These are phyloP conservation scores for Puccinia coronata DNA, from an alignment of 1,284 basidiomycete genomes.

Conservation along the genomic window DNA sequence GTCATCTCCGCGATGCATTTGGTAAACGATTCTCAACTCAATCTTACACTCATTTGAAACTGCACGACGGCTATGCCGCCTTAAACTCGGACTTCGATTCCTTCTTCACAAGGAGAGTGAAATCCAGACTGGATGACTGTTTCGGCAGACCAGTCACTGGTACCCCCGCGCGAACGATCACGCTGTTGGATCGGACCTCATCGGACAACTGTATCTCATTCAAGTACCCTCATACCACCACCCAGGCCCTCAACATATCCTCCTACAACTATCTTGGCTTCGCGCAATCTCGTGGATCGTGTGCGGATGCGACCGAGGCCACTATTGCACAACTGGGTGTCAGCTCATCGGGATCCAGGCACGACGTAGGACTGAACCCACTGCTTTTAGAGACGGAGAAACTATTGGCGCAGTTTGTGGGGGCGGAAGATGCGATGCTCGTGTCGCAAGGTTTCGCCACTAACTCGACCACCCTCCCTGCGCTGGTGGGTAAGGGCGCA, in stretches of 20 bases:
- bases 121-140: slow-evolving; percentile 91
- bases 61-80: slow-evolving; percentile 84
- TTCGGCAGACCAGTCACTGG: slow-evolving; percentile 92
- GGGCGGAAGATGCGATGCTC: slow-evolving; percentile 83
- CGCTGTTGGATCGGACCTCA: slow-evolving; percentile 80
- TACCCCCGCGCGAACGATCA: slow-evolving; percentile 90
- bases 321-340: slow-evolving; percentile 65
- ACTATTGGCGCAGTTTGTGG: slow-evolving; percentile 85
- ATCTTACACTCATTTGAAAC: slow-evolving; percentile 77
- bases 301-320: slow-evolving; percentile 83
- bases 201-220: slow-evolving; percentile 80
- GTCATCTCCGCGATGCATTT: slow-evolving; percentile 91
- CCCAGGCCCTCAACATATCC: slow-evolving; percentile 87
- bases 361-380: slow-evolving; percentile 81
- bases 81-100: slow-evolving; percentile 98
- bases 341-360: slow-evolving; percentile 73
- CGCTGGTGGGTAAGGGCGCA: slow-evolving; percentile 56
- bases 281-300: slow-evolving; percentile 87
- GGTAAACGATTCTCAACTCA: slow-evolving; percentile 78
- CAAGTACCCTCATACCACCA: slow-evolving; percentile 71
- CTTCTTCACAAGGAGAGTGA: slow-evolving; percentile 95
- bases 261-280: slow-evolving; percentile 99
- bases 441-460: slow-evolving; percentile 98
- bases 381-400: slow-evolving; percentile 79
- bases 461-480: slow-evolving; percentile 69